Evolutionary conservation across 805 yeast species (phyloP), one percentile per base, ranked within the genome.

Genomic region (Ogataea ramenticola): DNA sequence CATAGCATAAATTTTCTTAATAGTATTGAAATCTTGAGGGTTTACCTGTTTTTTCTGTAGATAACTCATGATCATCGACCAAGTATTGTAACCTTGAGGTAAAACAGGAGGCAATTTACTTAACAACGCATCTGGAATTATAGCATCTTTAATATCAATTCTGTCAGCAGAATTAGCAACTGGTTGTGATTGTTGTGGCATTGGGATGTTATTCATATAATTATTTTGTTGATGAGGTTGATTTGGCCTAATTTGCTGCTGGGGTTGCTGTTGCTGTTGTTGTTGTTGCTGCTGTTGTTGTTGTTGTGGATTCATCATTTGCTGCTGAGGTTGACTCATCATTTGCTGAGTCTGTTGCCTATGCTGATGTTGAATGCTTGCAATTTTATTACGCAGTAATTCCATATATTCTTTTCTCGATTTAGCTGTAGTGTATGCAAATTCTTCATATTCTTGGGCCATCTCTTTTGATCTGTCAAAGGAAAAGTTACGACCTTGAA

Each of bases 71-170:
- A 87, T 78, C 57, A 80, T 86, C 20, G 79, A 76, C 96, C 96
- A 89, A 7, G 95, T 86, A 51, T 75, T 81, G 26, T 81, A 81
- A 41, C 80, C 82, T 14, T 82, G 81, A 0, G 96, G 96, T 30
- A 87, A 67, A 9, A 55, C 49, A 39, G 76, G 82, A 10, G 95
- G 95, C 39, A 87, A 74, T 53, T 77, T 77, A 43, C 74, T 70
- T 19, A 87, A 63, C 22, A 87, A 60, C 2, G 78, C 75, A 15
- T 75, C 75, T 0, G 96, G 96, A 41, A 89, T 86, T 3, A 86
- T 88, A 2, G 79, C 66, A 36, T 77, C 78, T 48, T 82, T 76
- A 57, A 86, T 64, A 44, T 72, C 75, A 27, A 68, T 55, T 31
- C 37, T 27, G 5, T 33, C 35, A 46, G 57, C 40, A 48, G 48